Percentiles rank a stretch among this genome's conserved stretches.
phyloP scores from a whole-genome alignment of 805 yeast species.

The Saccharomycopsis selenospora region DNA sequence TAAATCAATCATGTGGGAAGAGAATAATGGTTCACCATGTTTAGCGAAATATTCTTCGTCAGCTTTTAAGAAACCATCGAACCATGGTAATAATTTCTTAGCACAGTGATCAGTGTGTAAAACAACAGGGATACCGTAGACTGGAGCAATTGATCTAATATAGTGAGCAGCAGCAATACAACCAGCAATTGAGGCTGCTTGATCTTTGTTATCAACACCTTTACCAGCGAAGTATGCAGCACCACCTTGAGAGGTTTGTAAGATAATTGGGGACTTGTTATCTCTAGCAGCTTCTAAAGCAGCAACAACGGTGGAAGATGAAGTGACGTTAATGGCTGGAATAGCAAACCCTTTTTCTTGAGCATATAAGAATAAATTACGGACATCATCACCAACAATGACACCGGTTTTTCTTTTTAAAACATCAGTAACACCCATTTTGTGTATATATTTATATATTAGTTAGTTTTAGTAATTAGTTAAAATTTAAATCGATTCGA shows the following conservation, averaged over 20 bases:
- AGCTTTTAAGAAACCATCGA: conserved; percentile 94
- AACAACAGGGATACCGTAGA: conserved; percentile 93
- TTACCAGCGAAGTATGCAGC: conserved; percentile 99
- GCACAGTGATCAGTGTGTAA: conserved; percentile 99
- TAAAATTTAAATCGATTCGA: too few species aligned
- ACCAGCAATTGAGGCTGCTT: conserved; percentile 91
- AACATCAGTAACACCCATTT: conserved; percentile 65
- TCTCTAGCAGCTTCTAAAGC: conserved; percentile 98
- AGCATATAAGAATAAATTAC: conserved; percentile 77
- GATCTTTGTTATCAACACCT: conserved; percentile 92
- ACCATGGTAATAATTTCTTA: conserved; percentile 95
- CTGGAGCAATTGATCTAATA: conserved; percentile 93
- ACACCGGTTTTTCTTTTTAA: conserved; percentile 92
- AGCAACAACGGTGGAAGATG: conserved; percentile 94
- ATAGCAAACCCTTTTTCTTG: conserved; percentile 91
- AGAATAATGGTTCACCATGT: conserved; percentile 93
- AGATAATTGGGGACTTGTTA: conserved; percentile 86
- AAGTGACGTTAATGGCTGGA: conserved; percentile 97
- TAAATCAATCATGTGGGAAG: conserved; percentile 97
- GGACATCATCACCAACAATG: conserved; percentile 96
- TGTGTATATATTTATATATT: conserved; percentile 10
- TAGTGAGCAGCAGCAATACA: conserved; percentile 96
- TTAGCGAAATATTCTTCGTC: conserved; percentile 85
- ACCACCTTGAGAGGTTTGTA: conserved; percentile 98
- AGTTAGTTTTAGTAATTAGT: too few species aligned